Evolutionary conservation across 1,284 basidiomycete species (phyloP).

Genomic region (Pseudozyma hubeiensis): DNA sequence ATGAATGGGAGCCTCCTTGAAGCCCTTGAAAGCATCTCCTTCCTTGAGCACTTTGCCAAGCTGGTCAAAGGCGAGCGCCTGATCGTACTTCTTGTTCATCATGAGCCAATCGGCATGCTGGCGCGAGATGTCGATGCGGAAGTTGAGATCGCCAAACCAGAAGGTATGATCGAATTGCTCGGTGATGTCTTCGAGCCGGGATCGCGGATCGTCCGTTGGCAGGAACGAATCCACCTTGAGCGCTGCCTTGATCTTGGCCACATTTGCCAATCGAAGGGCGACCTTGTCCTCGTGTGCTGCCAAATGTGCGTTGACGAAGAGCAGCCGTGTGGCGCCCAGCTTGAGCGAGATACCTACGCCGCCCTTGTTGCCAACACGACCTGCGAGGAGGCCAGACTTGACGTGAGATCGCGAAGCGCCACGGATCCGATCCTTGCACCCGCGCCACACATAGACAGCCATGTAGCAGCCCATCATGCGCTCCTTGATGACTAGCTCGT

Average conservation of each 20-base stretch:
- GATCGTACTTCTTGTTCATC: slow-evolving; percentile 69
- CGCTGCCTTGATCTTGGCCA: slow-evolving; percentile 72
- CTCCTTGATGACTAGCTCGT: slow-evolving; percentile 83
- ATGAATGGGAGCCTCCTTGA: slow-evolving; percentile 71
- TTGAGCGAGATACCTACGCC: slow-evolving; percentile 85
- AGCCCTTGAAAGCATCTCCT: slow-evolving; percentile 74
- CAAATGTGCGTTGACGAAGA: slow-evolving; percentile 89
- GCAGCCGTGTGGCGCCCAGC: slow-evolving; percentile 78
- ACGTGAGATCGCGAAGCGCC: slow-evolving; percentile 75
- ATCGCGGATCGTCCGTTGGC: slow-evolving; percentile 73
- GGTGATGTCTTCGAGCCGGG: slow-evolving; percentile 75
- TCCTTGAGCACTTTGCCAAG: slow-evolving; percentile 77
- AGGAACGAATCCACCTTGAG: slow-evolving; percentile 74
- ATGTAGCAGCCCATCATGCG: slow-evolving; percentile 86
- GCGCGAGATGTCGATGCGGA: slow-evolving; percentile 72
- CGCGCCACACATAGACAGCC: slow-evolving; percentile 66
- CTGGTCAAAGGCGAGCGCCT: slow-evolving; percentile 79
- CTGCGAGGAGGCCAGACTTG: slow-evolving; percentile 85
- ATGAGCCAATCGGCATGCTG: slow-evolving; percentile 74
- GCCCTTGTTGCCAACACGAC: slow-evolving; percentile 80
- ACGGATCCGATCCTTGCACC: slow-evolving; percentile 54
- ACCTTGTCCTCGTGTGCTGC: slow-evolving; percentile 71
- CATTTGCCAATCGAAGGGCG: slow-evolving; percentile 68
- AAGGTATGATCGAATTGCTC: slow-evolving; percentile 86
- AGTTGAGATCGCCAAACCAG: slow-evolving; percentile 69